Evolutionary conservation across 768 basidiomycete genomes (phyloP).

Genomic region (Leccinum rimulosum): DNA sequence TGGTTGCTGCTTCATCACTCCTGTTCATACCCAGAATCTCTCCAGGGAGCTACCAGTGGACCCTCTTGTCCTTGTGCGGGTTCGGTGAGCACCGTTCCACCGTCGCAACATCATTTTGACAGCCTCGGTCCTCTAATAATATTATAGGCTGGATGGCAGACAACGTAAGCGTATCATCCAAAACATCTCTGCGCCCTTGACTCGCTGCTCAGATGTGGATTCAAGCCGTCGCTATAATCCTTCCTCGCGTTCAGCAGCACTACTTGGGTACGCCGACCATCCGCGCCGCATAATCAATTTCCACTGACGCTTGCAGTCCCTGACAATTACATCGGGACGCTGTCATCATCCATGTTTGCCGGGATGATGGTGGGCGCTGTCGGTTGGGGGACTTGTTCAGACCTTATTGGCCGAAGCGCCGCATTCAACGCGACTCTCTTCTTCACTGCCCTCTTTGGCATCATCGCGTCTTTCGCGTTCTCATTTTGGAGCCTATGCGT

Average conservation of each 20-base stretch:
- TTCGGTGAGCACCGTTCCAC: constrained; percentile 59
- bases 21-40: background rate
- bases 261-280: constrained; percentile 54
- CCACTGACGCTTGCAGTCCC: constrained; percentile 46
- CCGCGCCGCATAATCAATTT: constrained; percentile 10
- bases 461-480: constrained; percentile 70
- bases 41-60: constrained; percentile 76
- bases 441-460: constrained; percentile 86
- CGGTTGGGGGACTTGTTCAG: constrained; percentile 92
- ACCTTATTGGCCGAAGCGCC: constrained; percentile 80
- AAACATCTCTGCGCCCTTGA: constrained; percentile 23
- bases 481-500: constrained; percentile 71
- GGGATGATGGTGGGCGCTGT: constrained; percentile 98
- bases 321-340: constrained; percentile 71
- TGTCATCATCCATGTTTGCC: constrained; percentile 87
- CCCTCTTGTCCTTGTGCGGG: constrained; percentile 77
- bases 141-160: constrained; percentile 97
- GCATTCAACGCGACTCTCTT: constrained; percentile 94
- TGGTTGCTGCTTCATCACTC: background rate
- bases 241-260: constrained; percentile 95
- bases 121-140: background rate
- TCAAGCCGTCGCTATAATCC: constrained; percentile 84
- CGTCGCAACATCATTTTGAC: background rate
- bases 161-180: constrained; percentile 54
- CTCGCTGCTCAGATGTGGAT: constrained; percentile 78